Conservation (phyloP, 2,329 filamentous ascomycete species). For the Aspergillus arachidicola region DNA sequence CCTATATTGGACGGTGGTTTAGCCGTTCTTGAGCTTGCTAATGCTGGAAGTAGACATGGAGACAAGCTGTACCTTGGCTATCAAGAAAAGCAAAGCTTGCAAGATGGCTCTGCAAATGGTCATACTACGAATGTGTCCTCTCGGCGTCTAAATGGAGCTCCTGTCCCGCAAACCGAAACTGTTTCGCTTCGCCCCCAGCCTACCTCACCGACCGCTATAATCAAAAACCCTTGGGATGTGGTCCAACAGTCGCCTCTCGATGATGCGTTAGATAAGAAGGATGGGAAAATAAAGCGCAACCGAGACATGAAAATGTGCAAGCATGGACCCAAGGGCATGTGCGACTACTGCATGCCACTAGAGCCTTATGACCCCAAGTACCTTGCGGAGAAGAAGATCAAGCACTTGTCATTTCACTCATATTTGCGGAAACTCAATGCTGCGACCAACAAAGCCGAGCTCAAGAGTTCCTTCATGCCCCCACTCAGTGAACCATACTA, state of each 20-base stretch:
- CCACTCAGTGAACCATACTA: slow-evolving; percentile 92
- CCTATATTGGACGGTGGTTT: no score
- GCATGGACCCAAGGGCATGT: slow-evolving; percentile 97
- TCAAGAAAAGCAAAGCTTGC: slow-evolving; percentile 56
- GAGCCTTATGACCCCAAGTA: slow-evolving; percentile 92
- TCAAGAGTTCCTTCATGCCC: slow-evolving; percentile 92
- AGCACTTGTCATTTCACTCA: slow-evolving; percentile 94
- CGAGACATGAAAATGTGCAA: slow-evolving; percentile 85
- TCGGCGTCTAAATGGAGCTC: slow-evolving; percentile 42
- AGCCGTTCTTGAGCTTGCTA: not conserved
- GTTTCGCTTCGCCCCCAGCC: slow-evolving; percentile 64
- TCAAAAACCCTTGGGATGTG: slow-evolving; percentile 91
- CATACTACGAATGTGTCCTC: slow-evolving; percentile 25
- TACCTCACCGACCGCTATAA: slow-evolving; percentile 59
- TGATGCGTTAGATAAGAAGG: slow-evolving; percentile 78
- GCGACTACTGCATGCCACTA: slow-evolving; percentile 96
- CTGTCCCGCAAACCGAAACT: slow-evolving; percentile 55
- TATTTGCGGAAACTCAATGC: slow-evolving; percentile 94
- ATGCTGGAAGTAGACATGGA: slow-evolving; percentile 66
- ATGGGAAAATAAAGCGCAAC: slow-evolving; percentile 83
- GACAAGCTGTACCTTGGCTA: slow-evolving; percentile 90
- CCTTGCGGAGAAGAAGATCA: slow-evolving; percentile 94
- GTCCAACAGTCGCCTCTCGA: slow-evolving; percentile 87
- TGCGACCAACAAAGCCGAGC: slow-evolving; percentile 92
- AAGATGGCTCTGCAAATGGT: slow-evolving; percentile 50